A percentile compares a stretch with the other conserved stretches of the same genome.
Evolutionary conservation across 352 stramenopile species (phyloP).

Genomic region (Phytophthora multivora): DNA sequence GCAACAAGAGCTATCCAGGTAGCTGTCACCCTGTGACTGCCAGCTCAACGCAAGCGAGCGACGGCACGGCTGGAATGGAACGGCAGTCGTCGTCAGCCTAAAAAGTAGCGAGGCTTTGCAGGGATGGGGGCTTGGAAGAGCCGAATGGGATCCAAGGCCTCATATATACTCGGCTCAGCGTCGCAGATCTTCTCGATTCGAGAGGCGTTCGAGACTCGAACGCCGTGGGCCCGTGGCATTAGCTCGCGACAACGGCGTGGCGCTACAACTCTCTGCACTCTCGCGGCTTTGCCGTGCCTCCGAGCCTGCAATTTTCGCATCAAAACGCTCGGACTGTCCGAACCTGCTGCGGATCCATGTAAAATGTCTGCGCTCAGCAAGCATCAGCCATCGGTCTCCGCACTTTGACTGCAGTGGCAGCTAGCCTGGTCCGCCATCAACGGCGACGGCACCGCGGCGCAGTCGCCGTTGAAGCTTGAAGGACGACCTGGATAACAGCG

Average conservation of each 20-base stretch:
- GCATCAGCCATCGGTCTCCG: slow-evolving; percentile 25
- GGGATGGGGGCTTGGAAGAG: slow-evolving; percentile 21
- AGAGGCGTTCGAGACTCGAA: no score
- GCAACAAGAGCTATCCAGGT: not conserved
- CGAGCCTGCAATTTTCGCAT: not conserved
- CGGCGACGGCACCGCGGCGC: not conserved
- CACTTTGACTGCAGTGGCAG: slow-evolving; percentile 9
- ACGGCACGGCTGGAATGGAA: slow-evolving; percentile 21
- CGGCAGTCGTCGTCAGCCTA: slow-evolving; percentile 16
- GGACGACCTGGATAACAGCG: not conserved
- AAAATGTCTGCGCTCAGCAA: slow-evolving; percentile 29
- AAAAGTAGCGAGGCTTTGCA: not conserved
- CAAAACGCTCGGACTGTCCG: slow-evolving; percentile 6
- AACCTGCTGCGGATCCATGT: slow-evolving; percentile 15
- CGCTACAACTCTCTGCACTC: slow-evolving; percentile 30
- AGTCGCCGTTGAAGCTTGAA: not conserved
- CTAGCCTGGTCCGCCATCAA: not conserved
- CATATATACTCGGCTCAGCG: not conserved
- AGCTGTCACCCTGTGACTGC: slow-evolving; percentile 4
- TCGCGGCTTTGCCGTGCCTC: not conserved
- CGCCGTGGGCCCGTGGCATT: slow-evolving; percentile 3
- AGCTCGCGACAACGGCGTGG: not conserved
- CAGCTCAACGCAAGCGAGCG: slow-evolving; percentile 6
- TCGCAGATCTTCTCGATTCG: slow-evolving; percentile 30
- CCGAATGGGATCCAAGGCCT: slow-evolving; percentile 9